Base-by-base conservation (phyloP, 768 basidiomycete species). In the Pulveroboletus ravenelii region DNA sequence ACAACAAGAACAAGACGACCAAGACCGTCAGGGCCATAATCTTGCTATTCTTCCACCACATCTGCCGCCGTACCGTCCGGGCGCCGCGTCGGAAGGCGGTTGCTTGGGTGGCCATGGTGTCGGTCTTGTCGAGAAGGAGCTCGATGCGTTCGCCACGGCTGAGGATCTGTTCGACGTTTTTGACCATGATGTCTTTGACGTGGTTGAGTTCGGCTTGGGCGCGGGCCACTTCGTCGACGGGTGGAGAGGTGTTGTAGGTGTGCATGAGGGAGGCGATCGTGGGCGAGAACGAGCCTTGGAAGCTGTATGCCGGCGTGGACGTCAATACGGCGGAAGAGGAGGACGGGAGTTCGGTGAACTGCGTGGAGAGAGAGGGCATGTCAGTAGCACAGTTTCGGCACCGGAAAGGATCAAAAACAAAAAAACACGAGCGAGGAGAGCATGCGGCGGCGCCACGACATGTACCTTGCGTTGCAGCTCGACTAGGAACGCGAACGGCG, bases 141-240 rank as follows among this genome's bases (percentile, higher is more conserved):
- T 97, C 95, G 58, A 99, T 91, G 47, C 96, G 78, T 69, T 99
- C 96, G 20, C 96, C 96, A 34, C 96, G 78, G 47, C 82, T 87
- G 37, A 99, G 80, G 55, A 98, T 95, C 67, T 93, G 89, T 71
- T 97, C 93, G 56, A 97, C 94, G 66, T 97, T 97, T 70, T 97
- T 90, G 45, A 97, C 94, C 93, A 96, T 95, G 70, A 96, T 91
- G 61, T 93, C 87, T 67, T 96, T 97, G 41, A 96, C 89, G 58
- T 91, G 89, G 53, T 83, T 82, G 37, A 93, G 77, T 67, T 97
- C 93, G 5, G 80, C 79, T 64, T 93, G 93, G 6, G 95, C 95
- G 54, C 91, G 88, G 17, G 85, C 74, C 50, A 98, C 81, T 54
- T 94, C 92, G 66, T 99, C 96, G 8, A 77, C 69, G 34, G 91